Percentiles rank a stretch among this genome's conserved stretches.
phyloP scores from a whole-genome alignment of 2,329 filamentous ascomycete species.

The Nothomitra cinnamomea region DNA sequence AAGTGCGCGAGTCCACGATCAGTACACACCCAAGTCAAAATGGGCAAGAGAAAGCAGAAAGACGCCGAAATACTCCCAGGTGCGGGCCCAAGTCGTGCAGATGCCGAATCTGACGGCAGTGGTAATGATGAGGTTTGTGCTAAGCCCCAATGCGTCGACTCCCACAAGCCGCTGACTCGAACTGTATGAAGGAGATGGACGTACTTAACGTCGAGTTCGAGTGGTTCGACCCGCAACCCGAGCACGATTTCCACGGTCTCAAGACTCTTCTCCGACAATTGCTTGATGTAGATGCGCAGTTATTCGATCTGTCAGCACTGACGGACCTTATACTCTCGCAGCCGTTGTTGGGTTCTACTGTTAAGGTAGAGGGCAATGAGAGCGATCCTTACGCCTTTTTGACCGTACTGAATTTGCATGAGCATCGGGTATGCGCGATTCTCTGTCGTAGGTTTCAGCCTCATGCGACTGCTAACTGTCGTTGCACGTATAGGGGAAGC shows the following conservation, averaged over 20 bases:
- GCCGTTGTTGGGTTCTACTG: conserved; percentile 75
- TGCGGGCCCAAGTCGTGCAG: neutral
- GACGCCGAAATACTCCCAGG: neutral
- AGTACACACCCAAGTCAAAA: neutral
- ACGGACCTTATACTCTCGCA: conserved; percentile 78
- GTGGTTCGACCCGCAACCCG: conserved; percentile 88
- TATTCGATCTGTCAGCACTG: conserved; percentile 77
- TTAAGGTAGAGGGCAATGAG: conserved; percentile 92
- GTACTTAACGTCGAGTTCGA: conserved; percentile 94
- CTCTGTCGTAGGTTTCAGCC: neutral
- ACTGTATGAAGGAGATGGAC: conserved; percentile 66
- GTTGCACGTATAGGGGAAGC: conserved; percentile 38
- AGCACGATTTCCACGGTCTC: conserved; percentile 86
- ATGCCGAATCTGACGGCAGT: conserved; percentile 18
- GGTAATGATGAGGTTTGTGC: conserved; percentile 16
- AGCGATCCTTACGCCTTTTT: conserved; percentile 86
- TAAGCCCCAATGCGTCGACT: neutral
- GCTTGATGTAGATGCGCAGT: conserved; percentile 69
- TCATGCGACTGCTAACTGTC: neutral
- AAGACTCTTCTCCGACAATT: conserved; percentile 83
- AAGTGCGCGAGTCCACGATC: neutral
- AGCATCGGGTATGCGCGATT: conserved; percentile 39
- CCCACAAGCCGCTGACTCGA: conserved; percentile 1
- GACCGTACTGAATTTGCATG: conserved; percentile 66
- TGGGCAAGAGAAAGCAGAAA: conserved; percentile 4